Evolutionary conservation across 2,329 filamentous ascomycete species (phyloP).

Genomic region (Aspergillus uvarum): DNA sequence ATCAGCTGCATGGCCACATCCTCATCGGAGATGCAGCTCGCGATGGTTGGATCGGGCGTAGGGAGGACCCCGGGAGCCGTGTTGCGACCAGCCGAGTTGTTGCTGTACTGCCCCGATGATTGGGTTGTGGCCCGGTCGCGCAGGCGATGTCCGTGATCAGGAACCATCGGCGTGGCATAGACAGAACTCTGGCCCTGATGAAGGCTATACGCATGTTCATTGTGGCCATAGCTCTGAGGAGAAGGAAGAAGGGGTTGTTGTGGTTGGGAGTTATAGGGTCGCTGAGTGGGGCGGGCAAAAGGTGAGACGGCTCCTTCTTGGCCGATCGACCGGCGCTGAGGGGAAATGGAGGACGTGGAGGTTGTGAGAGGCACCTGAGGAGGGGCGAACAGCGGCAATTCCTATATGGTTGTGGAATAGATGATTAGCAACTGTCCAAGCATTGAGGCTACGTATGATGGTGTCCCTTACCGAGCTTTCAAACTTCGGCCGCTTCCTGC

Average conservation of each 20-base stretch:
- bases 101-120: slow-evolving; percentile 41
- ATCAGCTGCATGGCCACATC: slow-evolving; percentile 97
- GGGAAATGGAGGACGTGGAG: slow-evolving; percentile 97
- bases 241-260: slow-evolving; percentile 78
- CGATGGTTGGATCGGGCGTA: slow-evolving; percentile 94
- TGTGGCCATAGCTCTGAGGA: slow-evolving; percentile 71
- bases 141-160: slow-evolving; percentile 62
- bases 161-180: slow-evolving; percentile 61
- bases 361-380: slow-evolving; percentile 88
- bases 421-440: slow-evolving; percentile 9
- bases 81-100: slow-evolving; percentile 40
- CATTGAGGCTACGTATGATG: slow-evolving; percentile 21
- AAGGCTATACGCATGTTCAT: slow-evolving; percentile 41
- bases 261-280: slow-evolving; percentile 73
- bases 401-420: slow-evolving; percentile 55
- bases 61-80: slow-evolving; percentile 66
- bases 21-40: slow-evolving; percentile 95
- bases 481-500: slow-evolving; percentile 89
- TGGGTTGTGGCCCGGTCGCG: slow-evolving; percentile 63
- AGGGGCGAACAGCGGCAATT: slow-evolving; percentile 91
- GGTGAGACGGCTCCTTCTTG: slow-evolving; percentile 67
- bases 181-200: slow-evolving; percentile 40
- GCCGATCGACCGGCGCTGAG: slow-evolving; percentile 76
- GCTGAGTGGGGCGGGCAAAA: slow-evolving; percentile 72
- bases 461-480: slow-evolving; percentile 72